Evolutionary conservation across 129 eudicot species (phyloP).

Genomic region (Escallonia rubra): DNA sequence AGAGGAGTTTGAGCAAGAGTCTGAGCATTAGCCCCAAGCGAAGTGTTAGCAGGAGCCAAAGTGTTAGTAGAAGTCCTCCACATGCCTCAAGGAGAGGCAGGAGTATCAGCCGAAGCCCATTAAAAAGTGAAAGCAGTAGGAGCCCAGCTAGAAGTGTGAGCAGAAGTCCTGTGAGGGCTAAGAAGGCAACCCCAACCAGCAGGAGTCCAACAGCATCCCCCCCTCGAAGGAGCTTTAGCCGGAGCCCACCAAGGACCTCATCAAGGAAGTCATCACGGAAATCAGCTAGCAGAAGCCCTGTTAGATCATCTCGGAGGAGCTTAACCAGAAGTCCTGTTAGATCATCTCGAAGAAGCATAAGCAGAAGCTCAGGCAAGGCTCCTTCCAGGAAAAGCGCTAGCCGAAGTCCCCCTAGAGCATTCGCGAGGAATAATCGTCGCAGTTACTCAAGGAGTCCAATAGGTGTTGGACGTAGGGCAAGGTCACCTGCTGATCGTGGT

Average conservation of each 20-base stretch:
- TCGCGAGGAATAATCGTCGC: conserved; percentile 53
- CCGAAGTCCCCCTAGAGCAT: conserved; percentile 66
- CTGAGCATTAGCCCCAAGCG: conserved; percentile 38
- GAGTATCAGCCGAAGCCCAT: conserved; percentile 41
- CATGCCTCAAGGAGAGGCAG: conserved; percentile 29
- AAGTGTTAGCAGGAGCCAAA: conserved; percentile 45
- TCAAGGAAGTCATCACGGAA: conserved; percentile 43
- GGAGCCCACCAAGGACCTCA: conserved; percentile 44
- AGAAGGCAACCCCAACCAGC: conserved; percentile 21
- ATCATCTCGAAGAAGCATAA: conserved; percentile 60
- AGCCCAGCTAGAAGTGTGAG: conserved; percentile 49
- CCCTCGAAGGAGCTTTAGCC: conserved; percentile 38
- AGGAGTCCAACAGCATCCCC: conserved; percentile 62
- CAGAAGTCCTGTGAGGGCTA: conserved; percentile 44
- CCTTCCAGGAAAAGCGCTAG: conserved; percentile 61
- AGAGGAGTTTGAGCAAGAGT: conserved; percentile 48
- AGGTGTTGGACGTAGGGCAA: conserved; percentile 53
- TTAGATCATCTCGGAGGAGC: conserved; percentile 57
- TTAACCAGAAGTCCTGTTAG: conserved; percentile 75
- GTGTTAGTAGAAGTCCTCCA: conserved; percentile 57
- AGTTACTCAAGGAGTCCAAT: conserved; percentile 83
- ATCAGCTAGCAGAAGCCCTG: conserved; percentile 73
- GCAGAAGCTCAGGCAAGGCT: conserved; percentile 80
- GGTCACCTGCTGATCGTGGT: conserved; percentile 64
- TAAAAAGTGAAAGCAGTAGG: conserved; percentile 55